Conservation (phyloP, 139 green algal genomes). For the Tetraselmis striata region DNA sequence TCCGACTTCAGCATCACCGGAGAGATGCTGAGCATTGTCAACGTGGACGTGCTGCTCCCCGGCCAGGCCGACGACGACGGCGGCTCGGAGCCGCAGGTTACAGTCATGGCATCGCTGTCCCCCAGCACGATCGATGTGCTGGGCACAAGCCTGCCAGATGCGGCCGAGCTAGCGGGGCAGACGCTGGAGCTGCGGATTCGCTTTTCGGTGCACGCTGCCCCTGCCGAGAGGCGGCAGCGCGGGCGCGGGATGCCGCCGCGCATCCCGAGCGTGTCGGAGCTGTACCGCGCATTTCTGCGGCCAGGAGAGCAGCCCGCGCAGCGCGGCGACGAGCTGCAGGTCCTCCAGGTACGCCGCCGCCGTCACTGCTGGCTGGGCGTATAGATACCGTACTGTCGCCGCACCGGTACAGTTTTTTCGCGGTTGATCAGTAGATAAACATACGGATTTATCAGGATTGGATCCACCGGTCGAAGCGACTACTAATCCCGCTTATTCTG, state of each 20-base stretch:
- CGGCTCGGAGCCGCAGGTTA: background rate
- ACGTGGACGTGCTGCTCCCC: background rate
- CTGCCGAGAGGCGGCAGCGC: background rate
- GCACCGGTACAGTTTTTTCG: too few relatives aligned
- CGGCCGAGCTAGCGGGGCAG: background rate
- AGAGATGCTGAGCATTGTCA: background rate
- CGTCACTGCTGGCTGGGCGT: too few relatives aligned
- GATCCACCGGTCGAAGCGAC: too few relatives aligned
- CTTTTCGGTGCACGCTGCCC: background rate
- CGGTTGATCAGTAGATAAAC: too few relatives aligned
- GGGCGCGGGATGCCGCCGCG: background rate
- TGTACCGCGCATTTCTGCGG: background rate
- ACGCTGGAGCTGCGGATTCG: background rate
- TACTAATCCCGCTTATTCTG: too few relatives aligned
- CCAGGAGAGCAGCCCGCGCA: background rate
- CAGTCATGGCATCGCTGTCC: background rate
- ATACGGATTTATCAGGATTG: too few relatives aligned
- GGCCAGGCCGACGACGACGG: background rate
- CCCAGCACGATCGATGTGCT: background rate
- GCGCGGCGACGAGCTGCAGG: background rate
- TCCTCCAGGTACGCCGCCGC: too few relatives aligned
- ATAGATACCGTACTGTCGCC: too few relatives aligned
- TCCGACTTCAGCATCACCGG: background rate
- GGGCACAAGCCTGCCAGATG: background rate
- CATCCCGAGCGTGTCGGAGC: background rate